phyloP scores from a whole-genome alignment of 352 stramenopile genomes.

The Pelagophyceae sp. region DNA sequence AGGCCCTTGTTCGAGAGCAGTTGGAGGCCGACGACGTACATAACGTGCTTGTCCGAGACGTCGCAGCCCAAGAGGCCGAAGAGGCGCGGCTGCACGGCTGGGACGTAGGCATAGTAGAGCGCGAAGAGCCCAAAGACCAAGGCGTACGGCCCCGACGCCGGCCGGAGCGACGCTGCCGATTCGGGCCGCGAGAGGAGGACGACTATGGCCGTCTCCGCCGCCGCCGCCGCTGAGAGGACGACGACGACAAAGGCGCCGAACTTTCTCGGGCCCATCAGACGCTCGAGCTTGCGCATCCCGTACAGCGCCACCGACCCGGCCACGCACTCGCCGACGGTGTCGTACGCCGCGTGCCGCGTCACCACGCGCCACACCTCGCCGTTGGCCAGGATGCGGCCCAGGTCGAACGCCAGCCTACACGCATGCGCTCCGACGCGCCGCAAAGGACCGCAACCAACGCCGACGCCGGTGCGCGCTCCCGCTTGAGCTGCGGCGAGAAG shows the following conservation, averaged over 20 bases:
- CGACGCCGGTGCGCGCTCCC: too few relatives aligned
- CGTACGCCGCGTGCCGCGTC: not conserved
- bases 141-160: conserved; percentile 10
- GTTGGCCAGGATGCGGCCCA: not conserved
- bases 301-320: not conserved
- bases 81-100: not conserved
- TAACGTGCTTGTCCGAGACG: conserved; percentile 8
- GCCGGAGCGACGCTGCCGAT: not conserved
- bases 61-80: not conserved
- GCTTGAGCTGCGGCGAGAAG: not conserved
- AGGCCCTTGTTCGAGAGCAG: not conserved
- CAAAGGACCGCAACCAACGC: too few relatives aligned
- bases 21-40: not conserved
- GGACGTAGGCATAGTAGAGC: not conserved
- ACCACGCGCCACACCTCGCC: not conserved
- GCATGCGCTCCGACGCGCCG: too few relatives aligned
- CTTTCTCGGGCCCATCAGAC: not conserved
- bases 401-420: not conserved
- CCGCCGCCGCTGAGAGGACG: not conserved
- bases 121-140: conserved; percentile 3
- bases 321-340: not conserved
- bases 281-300: not conserved
- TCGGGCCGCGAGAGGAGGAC: not conserved
- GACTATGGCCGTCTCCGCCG: not conserved
- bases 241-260: not conserved